Evolutionary conservation across 108 stramenopile genomes (phyloP).

Genomic region (Discostella stelligeroides): DNA sequence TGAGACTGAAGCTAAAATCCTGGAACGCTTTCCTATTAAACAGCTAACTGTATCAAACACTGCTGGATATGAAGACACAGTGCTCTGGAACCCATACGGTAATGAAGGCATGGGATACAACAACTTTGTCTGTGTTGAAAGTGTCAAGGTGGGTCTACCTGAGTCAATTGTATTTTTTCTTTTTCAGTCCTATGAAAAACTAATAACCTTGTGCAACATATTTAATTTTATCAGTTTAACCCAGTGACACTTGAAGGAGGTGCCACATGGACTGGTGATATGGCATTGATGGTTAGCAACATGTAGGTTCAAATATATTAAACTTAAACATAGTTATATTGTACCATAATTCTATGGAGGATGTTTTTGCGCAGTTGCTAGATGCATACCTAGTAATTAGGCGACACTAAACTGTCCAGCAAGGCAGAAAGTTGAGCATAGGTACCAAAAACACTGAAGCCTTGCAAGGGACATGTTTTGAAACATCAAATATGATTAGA

Average conservation of each 20-base stretch:
- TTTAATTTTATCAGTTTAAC: conserved; percentile 57
- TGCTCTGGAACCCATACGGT: conserved; percentile 94
- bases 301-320: too few species aligned
- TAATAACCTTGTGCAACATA: not conserved
- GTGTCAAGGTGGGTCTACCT: conserved; percentile 67
- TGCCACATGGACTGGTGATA: conserved; percentile 76
- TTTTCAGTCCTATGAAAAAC: not conserved
- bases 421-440: too few species aligned
- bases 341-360: too few species aligned
- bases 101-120: conserved; percentile 96
- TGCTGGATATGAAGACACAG: conserved; percentile 93
- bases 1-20: too few species aligned
- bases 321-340: too few species aligned
- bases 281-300: conserved; percentile 69
- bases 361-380: too few species aligned
- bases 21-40: conserved; percentile 7
- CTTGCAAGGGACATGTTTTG: too few species aligned
- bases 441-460: too few species aligned
- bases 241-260: conserved; percentile 83
- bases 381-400: too few species aligned
- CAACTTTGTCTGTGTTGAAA: conserved; percentile 95
- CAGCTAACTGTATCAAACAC: conserved; percentile 80
- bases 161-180: not conserved
- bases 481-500: too few species aligned
- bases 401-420: too few species aligned